Percentiles rank a stretch among this genome's conserved stretches.
phyloP scores from a whole-genome alignment of 1,284 basidiomycete species.

The Malassezia restricta region DNA sequence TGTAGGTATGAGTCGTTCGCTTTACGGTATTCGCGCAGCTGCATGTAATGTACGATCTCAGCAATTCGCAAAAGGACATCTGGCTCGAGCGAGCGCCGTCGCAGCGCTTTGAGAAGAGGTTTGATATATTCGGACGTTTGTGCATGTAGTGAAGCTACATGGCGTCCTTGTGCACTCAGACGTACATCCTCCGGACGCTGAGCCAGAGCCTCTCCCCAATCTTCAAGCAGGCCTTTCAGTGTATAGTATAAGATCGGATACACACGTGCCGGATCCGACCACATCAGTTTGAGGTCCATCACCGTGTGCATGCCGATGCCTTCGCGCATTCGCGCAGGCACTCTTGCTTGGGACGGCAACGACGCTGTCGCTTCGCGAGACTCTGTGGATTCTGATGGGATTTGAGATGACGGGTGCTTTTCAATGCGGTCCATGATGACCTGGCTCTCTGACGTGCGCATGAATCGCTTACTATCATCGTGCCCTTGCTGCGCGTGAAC shows the following conservation, averaged over 20 bases:
- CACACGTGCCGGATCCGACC: slow-evolving; percentile 84
- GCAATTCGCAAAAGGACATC: slow-evolving; percentile 80
- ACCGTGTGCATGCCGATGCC: slow-evolving; percentile 39
- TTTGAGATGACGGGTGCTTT: slow-evolving; percentile 56
- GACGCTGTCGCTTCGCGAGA: neutral
- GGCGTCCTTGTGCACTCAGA: slow-evolving; percentile 75
- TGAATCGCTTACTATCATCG: neutral
- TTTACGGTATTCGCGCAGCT: slow-evolving; percentile 78
- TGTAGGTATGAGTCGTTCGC: slow-evolving; percentile 96
- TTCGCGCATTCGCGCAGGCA: slow-evolving; percentile 15
- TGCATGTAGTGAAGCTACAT: slow-evolving; percentile 85
- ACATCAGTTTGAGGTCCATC: slow-evolving; percentile 58
- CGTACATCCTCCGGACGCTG: slow-evolving; percentile 68
- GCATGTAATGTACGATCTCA: slow-evolving; percentile 93
- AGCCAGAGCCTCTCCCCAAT: slow-evolving; percentile 90
- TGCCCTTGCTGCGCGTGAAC: neutral
- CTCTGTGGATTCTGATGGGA: neutral
- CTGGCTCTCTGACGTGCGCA: slow-evolving; percentile 55
- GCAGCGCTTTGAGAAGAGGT: slow-evolving; percentile 79
- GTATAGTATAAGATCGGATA: slow-evolving; percentile 97
- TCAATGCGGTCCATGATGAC: slow-evolving; percentile 71
- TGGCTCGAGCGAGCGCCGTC: slow-evolving; percentile 66
- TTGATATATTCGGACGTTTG: slow-evolving; percentile 94
- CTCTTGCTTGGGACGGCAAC: neutral
- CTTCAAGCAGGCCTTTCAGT: slow-evolving; percentile 72